phyloP scores from a whole-genome alignment of 148 eudicot species.

The Polygonum maritimum region DNA sequence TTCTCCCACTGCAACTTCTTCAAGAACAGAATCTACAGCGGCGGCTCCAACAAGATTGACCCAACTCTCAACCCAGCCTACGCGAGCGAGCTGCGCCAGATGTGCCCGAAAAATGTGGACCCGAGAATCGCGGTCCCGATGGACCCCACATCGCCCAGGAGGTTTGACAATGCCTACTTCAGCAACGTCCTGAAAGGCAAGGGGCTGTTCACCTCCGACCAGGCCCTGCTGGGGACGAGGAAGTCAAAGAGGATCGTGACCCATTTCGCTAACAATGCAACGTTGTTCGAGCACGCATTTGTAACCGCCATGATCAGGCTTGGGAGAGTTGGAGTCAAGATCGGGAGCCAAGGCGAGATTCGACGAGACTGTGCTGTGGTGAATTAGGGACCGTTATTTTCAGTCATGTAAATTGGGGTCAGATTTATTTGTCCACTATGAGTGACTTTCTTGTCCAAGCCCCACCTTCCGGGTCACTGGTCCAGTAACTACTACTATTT shows the following conservation, averaged over 20 bases:
- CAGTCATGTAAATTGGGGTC: background rate
- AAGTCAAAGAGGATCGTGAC: conserved; percentile 44
- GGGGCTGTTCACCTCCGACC: conserved; percentile 62
- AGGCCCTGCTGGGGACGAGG: conserved; percentile 36
- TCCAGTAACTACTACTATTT: too few relatives aligned
- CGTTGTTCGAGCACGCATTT: conserved; percentile 43
- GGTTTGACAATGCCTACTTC: conserved; percentile 61
- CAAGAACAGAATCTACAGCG: conserved; percentile 47
- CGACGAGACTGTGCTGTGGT: conserved; percentile 40
- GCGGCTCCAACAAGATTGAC: conserved; percentile 33
- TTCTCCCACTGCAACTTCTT: conserved; percentile 64
- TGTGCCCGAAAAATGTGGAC: conserved; percentile 55
- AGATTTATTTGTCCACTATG: background rate
- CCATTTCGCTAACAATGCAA: conserved; percentile 37
- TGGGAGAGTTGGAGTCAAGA: conserved; percentile 61
- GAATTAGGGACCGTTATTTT: conserved; percentile 1
- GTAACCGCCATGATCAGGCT: conserved; percentile 55
- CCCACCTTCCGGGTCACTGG: too few relatives aligned
- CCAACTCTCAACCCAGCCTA: conserved; percentile 45
- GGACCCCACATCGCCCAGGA: conserved; percentile 57
- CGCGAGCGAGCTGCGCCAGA: conserved; percentile 38
- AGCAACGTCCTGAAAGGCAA: conserved; percentile 45
- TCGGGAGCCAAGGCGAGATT: conserved; percentile 61
- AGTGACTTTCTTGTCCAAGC: too few relatives aligned
- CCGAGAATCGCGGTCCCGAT: conserved; percentile 53